Evolutionary conservation across 345 rosid genomes (phyloP).

Genomic region (Gossypium raimondii): DNA sequence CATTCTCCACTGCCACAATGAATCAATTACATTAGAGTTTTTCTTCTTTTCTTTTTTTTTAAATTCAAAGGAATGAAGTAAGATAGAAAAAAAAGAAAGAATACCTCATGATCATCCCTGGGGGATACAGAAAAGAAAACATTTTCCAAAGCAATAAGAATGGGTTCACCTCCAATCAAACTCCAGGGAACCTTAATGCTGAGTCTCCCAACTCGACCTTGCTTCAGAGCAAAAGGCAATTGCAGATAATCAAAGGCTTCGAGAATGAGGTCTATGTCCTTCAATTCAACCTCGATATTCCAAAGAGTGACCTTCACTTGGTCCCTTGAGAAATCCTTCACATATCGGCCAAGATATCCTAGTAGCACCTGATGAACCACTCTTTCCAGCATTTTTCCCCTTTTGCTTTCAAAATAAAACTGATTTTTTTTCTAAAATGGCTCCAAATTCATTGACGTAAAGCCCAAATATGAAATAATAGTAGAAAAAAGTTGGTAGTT

Average conservation of each 20-base stretch:
- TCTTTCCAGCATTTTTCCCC: conserved; percentile 62
- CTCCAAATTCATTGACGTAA: not conserved
- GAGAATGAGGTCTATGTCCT: conserved; percentile 72
- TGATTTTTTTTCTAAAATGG: not conserved
- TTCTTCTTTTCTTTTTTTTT: not conserved
- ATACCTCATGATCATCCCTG: conserved; percentile 74
- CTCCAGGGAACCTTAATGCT: conserved; percentile 84
- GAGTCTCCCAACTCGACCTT: conserved; percentile 73
- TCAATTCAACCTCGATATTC: conserved; percentile 64
- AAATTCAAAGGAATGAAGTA: not conserved
- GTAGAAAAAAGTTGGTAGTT: not conserved
- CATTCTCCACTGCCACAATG: conserved; percentile 57
- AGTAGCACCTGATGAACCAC: conserved; percentile 55
- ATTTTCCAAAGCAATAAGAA: conserved; percentile 65
- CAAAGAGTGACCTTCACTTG: conserved; percentile 79
- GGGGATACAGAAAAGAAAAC: conserved; percentile 65
- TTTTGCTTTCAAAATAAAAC: not conserved
- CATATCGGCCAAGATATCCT: conserved; percentile 76
- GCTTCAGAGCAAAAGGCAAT: conserved; percentile 73
- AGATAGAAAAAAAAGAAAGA: not conserved
- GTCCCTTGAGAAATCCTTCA: conserved; percentile 71
- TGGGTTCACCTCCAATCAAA: conserved; percentile 68
- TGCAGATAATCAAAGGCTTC: conserved; percentile 91
- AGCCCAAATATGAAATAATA: not conserved
- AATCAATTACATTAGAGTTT: not conserved